Conservation (phyloP, 345 rosid genomes). For the Lenwebbia sp. region DNA sequence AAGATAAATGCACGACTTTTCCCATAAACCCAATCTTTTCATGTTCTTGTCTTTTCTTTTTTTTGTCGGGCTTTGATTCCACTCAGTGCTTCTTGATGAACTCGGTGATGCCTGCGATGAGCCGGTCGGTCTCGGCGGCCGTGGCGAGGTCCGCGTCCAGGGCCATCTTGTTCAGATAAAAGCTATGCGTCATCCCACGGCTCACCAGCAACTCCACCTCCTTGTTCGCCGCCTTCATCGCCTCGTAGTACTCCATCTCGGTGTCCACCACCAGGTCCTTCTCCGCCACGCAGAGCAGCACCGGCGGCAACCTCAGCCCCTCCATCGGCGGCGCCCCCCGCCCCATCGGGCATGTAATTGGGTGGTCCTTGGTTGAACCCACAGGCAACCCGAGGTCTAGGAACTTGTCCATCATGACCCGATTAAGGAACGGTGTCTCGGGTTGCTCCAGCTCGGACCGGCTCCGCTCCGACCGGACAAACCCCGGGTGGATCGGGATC, state of each 20-base stretch:
- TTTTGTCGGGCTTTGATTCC: not conserved
- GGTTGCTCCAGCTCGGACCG: conserved; percentile 49
- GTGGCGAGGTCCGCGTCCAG: conserved; percentile 33
- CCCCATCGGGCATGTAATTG: conserved; percentile 59
- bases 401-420: conserved; percentile 55
- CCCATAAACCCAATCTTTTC: not conserved
- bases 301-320: conserved; percentile 32
- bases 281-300: conserved; percentile 40
- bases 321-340: conserved; percentile 16
- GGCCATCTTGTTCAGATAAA: conserved; percentile 47
- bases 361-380: conserved; percentile 39
- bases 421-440: conserved; percentile 42
- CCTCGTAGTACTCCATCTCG: conserved; percentile 48
- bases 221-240: conserved; percentile 31
- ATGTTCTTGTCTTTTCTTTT: not conserved
- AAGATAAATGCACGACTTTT: not conserved
- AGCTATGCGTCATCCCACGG: conserved; percentile 46
- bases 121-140: conserved; percentile 13
- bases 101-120: conserved; percentile 21
- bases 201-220: conserved; percentile 35
- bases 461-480: conserved; percentile 44
- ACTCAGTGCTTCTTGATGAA: conserved; percentile 22
- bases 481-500: conserved; percentile 39
- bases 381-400: conserved; percentile 30
- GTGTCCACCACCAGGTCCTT: conserved; percentile 41